Conservation (phyloP, 1,139 yeast genomes). For the Tardiomyces digboiensis region DNA sequence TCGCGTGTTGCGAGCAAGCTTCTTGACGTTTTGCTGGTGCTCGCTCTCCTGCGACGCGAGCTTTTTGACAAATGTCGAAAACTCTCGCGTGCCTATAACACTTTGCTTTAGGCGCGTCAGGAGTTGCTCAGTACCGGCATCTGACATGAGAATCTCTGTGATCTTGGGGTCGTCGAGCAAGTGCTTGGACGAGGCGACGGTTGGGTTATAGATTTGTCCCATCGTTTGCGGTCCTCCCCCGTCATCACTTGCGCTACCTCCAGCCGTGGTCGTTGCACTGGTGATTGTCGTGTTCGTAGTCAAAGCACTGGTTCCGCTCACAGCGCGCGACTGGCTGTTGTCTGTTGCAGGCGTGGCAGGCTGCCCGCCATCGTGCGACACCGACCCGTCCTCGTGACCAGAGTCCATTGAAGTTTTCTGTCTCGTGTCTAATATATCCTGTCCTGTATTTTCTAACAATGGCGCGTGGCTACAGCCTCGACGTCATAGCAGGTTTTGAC, state of each 20-base stretch:
- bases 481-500: no score
- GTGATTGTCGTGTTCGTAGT: neutral
- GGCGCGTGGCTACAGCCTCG: no score
- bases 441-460: no score
- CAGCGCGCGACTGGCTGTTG: neutral
- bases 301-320: neutral
- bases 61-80: conserved; percentile 67
- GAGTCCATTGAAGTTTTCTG: no score
- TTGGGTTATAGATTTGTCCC: no score
- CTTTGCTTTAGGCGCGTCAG: conserved; percentile 70
- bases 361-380: no score
- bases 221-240: no score
- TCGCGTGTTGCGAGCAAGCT: conserved; percentile 49
- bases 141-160: conserved; percentile 42
- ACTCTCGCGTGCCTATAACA: conserved; percentile 74
- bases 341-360: neutral
- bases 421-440: no score
- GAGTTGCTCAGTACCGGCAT: conserved; percentile 52
- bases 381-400: neutral
- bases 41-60: conserved; percentile 75
- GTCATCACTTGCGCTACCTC: no score
- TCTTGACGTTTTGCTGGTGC: conserved; percentile 62
- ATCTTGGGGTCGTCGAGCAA: conserved; percentile 40
- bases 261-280: neutral
- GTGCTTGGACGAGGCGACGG: conserved; percentile 10